These are phyloP conservation scores for Linum trigynum DNA, from an alignment of 345 rosid species.

Conservation along the genomic window DNA sequence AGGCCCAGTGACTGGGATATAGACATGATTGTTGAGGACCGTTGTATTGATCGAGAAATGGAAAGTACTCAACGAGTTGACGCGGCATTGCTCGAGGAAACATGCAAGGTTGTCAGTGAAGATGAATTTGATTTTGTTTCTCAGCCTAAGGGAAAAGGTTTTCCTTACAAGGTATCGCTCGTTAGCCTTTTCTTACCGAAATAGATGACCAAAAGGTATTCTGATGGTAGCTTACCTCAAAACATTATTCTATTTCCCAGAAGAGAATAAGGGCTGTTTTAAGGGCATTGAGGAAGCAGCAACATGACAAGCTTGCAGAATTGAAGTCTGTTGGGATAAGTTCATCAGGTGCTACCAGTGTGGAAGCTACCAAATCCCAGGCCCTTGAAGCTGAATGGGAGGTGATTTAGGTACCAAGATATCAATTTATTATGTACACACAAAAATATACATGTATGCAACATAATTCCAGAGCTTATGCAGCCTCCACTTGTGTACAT, in stretches of 20 bases:
- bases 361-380: slow-evolving; percentile 17
- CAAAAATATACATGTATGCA: slow-evolving; percentile 7
- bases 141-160: slow-evolving; percentile 30
- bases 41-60: slow-evolving; percentile 15
- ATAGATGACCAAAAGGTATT: background rate
- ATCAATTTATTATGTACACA: background rate
- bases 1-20: slow-evolving; percentile 11
- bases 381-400: slow-evolving; percentile 69
- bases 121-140: slow-evolving; percentile 35
- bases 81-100: slow-evolving; percentile 42
- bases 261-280: slow-evolving; percentile 50
- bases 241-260: slow-evolving; percentile 21
- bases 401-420: slow-evolving; percentile 34
- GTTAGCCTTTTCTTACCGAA: background rate
- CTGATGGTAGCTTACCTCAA: background rate
- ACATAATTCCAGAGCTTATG: slow-evolving; percentile 1
- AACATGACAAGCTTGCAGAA: slow-evolving; percentile 54
- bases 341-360: slow-evolving; percentile 18
- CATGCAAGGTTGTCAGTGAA: slow-evolving; percentile 45
- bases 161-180: slow-evolving; percentile 49
- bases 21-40: slow-evolving; percentile 13
- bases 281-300: slow-evolving; percentile 47
- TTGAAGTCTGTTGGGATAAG: slow-evolving; percentile 11
- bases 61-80: slow-evolving; percentile 24
- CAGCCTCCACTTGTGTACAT: slow-evolving; percentile 12